A percentile compares a stretch with the other conserved stretches of the same genome.
These are phyloP conservation scores for Agaricus subrufescens DNA, from an alignment of 768 basidiomycete genomes.

Conservation along the genomic window DNA sequence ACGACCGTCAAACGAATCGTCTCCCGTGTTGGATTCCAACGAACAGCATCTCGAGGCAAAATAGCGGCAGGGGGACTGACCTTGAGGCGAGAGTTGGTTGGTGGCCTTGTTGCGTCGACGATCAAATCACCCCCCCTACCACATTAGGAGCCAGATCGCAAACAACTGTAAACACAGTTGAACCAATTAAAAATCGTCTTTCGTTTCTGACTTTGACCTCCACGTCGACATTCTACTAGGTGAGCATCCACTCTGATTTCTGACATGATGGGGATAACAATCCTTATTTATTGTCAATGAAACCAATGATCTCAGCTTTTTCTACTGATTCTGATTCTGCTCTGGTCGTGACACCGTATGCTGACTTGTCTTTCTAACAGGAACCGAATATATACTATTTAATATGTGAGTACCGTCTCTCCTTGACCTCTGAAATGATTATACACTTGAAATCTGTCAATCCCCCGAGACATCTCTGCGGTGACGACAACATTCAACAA, in stretches of 20 bases:
- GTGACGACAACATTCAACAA: slow-evolving; percentile 4
- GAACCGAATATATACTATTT: background rate
- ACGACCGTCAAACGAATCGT: slow-evolving; percentile 5
- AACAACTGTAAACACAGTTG: slow-evolving; percentile 23
- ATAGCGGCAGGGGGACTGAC: slow-evolving; percentile 43
- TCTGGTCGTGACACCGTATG: background rate
- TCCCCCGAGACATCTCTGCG: slow-evolving; percentile 7
- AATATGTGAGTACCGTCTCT: background rate
- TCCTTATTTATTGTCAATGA: slow-evolving; percentile 75
- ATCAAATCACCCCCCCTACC: slow-evolving; percentile 17
- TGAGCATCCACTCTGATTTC: slow-evolving; percentile 19
- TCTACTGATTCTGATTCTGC: slow-evolving; percentile 33
- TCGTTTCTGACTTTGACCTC: slow-evolving; percentile 10
- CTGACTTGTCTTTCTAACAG: background rate
- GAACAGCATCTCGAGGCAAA: slow-evolving; percentile 9
- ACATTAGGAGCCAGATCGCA: slow-evolving; percentile 22
- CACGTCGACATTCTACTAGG: slow-evolving; percentile 10
- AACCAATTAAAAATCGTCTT: slow-evolving; percentile 8
- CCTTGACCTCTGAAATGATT: slow-evolving; percentile 5
- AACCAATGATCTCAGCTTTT: slow-evolving; percentile 45
- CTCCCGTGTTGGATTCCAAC: slow-evolving; percentile 5
- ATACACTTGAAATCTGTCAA: slow-evolving; percentile 11
- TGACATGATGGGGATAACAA: slow-evolving; percentile 44
- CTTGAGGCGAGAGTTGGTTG: slow-evolving; percentile 57
- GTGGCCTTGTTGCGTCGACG: slow-evolving; percentile 26